These are phyloP conservation scores for Calonectria leucothoes DNA, from an alignment of 2,329 filamentous ascomycete genomes.

Conservation along the genomic window DNA sequence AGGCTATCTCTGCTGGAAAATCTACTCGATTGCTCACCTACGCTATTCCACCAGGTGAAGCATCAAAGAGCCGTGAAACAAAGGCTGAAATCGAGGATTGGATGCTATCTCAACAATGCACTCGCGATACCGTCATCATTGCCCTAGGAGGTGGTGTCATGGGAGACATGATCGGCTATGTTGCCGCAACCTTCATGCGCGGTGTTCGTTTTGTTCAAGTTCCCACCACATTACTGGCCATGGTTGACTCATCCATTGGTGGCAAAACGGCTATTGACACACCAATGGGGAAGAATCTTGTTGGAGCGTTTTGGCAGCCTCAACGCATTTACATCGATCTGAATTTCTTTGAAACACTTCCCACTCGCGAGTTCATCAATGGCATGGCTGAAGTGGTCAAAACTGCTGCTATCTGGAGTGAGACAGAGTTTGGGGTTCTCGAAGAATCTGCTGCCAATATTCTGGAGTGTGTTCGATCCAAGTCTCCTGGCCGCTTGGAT, in stretches of 20 bases:
- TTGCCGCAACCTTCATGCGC: slow-evolving; percentile 98
- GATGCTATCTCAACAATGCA: slow-evolving; percentile 93
- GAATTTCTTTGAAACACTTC: slow-evolving; percentile 89
- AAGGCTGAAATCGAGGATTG: slow-evolving; percentile 98
- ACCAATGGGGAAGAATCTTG: slow-evolving; percentile 93
- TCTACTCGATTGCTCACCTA: slow-evolving; percentile 82
- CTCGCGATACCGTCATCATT: slow-evolving; percentile 93
- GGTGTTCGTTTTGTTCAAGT: slow-evolving; percentile 97
- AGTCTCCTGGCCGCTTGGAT: slow-evolving; percentile 68
- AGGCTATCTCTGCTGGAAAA: slow-evolving; percentile 41
- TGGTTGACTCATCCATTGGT: slow-evolving; percentile 99
- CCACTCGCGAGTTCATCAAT: slow-evolving; percentile 94
- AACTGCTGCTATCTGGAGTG: slow-evolving; percentile 96
- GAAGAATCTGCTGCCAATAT: slow-evolving; percentile 86
- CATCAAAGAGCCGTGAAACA: slow-evolving; percentile 91
- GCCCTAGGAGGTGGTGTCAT: slow-evolving; percentile 96
- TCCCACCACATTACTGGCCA: slow-evolving; percentile 91
- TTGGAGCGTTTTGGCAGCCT: slow-evolving; percentile 97
- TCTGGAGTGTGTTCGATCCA: slow-evolving; percentile 58
- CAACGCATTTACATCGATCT: slow-evolving; percentile 94
- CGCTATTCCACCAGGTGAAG: slow-evolving; percentile 89
- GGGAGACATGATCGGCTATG: slow-evolving; percentile 97
- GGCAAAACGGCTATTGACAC: slow-evolving; percentile 99
- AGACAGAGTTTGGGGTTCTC: slow-evolving; percentile 84
- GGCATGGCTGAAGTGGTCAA: slow-evolving; percentile 99